Evolutionary conservation across 192 early-diverging fungal genomes (phyloP).

Genomic region (Thamnidium elegans): DNA sequence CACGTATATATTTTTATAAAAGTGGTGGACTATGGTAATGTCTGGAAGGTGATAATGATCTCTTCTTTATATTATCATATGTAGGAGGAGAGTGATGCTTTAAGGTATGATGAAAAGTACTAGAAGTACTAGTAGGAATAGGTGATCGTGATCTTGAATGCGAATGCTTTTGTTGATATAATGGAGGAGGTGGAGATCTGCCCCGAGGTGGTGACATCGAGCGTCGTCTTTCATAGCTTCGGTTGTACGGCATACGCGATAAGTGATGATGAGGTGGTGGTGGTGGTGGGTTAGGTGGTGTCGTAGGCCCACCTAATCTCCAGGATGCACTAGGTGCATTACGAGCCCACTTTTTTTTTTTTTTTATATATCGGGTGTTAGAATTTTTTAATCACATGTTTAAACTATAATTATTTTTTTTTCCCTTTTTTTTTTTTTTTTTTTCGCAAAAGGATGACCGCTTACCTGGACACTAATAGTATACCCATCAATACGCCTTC

Average conservation of each 20-base stretch:
- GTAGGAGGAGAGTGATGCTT: neutral
- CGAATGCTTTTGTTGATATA: neutral
- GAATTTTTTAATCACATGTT: neutral
- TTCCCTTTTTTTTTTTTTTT: neutral
- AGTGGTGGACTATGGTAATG: conserved; percentile 4
- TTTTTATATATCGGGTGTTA: conserved; percentile 5
- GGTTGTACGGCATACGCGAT: conserved; percentile 2
- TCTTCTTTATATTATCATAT: neutral
- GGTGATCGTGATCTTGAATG: conserved; percentile 18
- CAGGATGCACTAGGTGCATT: conserved; percentile 76
- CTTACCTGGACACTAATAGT: conserved; percentile 76
- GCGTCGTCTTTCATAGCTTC: conserved; percentile 28
- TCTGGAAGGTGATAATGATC: neutral
- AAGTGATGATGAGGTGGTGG: conserved; percentile 25
- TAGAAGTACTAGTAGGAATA: neutral
- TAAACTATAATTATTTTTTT: neutral
- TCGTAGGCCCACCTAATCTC: conserved; percentile 68
- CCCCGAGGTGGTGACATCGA: conserved; percentile 38
- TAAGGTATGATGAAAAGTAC: too few species aligned
- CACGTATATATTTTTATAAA: conserved; percentile 6
- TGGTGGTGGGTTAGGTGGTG: conserved; percentile 31
- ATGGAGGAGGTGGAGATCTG: conserved; percentile 32
- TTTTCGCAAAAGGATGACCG: too few species aligned
- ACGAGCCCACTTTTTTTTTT: conserved; percentile 71
- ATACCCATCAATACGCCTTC: conserved; percentile 74